A percentile compares a stretch with the other conserved stretches of the same genome.
Evolutionary conservation across 2,329 filamentous ascomycete species (phyloP).

Genomic region (Aspergillus melleus): DNA sequence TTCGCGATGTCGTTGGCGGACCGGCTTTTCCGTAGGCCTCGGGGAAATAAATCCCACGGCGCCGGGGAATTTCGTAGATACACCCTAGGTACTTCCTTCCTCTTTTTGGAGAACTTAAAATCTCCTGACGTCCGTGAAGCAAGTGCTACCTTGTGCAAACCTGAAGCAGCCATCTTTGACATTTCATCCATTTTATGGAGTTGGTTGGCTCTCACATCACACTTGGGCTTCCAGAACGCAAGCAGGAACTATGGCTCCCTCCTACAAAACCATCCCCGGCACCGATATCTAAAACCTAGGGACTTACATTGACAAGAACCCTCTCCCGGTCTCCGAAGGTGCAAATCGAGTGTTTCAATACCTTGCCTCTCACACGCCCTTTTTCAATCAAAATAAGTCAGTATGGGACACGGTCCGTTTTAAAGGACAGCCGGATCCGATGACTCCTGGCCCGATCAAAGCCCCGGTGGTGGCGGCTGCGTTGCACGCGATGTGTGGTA

Average conservation of each 20-base stretch:
- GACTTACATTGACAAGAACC: constrained; percentile 39
- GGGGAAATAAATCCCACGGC: background rate
- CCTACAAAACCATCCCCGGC: constrained; percentile 17
- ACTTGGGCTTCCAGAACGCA: background rate
- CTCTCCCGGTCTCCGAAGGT: constrained; percentile 40
- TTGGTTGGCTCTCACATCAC: background rate
- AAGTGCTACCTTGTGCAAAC: too few relatives aligned
- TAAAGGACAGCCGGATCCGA: constrained; percentile 39
- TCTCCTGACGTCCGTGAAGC: too few relatives aligned
- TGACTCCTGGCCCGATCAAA: constrained; percentile 48
- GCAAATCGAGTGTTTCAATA: constrained; percentile 39
- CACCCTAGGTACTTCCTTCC: too few relatives aligned
- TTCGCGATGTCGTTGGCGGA: background rate
- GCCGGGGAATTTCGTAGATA: background rate
- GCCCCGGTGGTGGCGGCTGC: constrained; percentile 43
- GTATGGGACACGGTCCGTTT: constrained; percentile 38
- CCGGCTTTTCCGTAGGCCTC: background rate
- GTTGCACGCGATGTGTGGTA: constrained; percentile 46
- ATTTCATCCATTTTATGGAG: too few relatives aligned
- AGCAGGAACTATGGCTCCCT: background rate
- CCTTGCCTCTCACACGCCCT: constrained; percentile 40
- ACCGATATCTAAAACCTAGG: constrained; percentile 42
- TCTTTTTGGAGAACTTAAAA: too few relatives aligned
- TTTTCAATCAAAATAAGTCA: constrained; percentile 38
- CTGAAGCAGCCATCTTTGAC: too few relatives aligned